Percentiles rank a stretch among this genome's conserved stretches.
phyloP scores from a whole-genome alignment of 2,329 filamentous ascomycete species.

The Dactylellina sp. region DNA sequence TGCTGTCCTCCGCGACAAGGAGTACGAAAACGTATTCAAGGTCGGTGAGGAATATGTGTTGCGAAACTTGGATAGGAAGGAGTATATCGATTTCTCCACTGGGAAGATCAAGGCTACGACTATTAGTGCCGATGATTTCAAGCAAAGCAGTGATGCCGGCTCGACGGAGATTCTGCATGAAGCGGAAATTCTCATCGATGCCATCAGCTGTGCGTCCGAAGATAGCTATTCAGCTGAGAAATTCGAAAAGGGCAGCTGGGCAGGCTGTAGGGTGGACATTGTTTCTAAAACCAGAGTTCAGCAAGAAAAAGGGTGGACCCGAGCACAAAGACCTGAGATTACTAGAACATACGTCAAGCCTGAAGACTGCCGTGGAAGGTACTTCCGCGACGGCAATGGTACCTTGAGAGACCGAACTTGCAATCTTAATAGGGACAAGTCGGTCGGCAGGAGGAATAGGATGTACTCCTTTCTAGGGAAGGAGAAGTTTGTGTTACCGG shows the following conservation, averaged over 20 bases:
- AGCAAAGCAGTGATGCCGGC: slow-evolving; percentile 20
- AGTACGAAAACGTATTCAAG: slow-evolving; percentile 49
- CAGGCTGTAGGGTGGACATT: slow-evolving; percentile 43
- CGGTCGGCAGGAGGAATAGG: slow-evolving; percentile 42
- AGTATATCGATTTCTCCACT: slow-evolving; percentile 34
- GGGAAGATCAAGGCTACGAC: slow-evolving; percentile 34
- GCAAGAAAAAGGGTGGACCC: slow-evolving; percentile 30
- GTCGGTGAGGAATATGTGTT: slow-evolving; percentile 47
- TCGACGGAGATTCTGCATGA: slow-evolving; percentile 43
- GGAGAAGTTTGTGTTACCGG: slow-evolving; percentile 50
- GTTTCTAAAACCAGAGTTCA: slow-evolving; percentile 40
- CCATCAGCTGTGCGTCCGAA: slow-evolving; percentile 47
- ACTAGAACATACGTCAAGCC: slow-evolving; percentile 28
- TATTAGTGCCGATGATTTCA: slow-evolving; percentile 25
- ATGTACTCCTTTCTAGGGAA: slow-evolving; percentile 56
- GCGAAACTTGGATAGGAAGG: slow-evolving; percentile 37
- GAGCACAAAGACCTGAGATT: slow-evolving; percentile 22
- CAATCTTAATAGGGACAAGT: slow-evolving; percentile 36
- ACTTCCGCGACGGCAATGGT: slow-evolving; percentile 24
- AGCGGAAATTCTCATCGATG: slow-evolving; percentile 44
- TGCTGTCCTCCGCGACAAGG: slow-evolving; percentile 40
- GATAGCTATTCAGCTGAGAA: slow-evolving; percentile 17
- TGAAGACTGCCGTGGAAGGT: slow-evolving; percentile 34
- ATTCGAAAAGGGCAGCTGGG: slow-evolving; percentile 51
- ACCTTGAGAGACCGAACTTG: slow-evolving; percentile 20